Percentiles rank a stretch among this genome's conserved stretches.
phyloP scores from a whole-genome alignment of 1,284 basidiomycete genomes.

The Ceratobasidium sp. region DNA sequence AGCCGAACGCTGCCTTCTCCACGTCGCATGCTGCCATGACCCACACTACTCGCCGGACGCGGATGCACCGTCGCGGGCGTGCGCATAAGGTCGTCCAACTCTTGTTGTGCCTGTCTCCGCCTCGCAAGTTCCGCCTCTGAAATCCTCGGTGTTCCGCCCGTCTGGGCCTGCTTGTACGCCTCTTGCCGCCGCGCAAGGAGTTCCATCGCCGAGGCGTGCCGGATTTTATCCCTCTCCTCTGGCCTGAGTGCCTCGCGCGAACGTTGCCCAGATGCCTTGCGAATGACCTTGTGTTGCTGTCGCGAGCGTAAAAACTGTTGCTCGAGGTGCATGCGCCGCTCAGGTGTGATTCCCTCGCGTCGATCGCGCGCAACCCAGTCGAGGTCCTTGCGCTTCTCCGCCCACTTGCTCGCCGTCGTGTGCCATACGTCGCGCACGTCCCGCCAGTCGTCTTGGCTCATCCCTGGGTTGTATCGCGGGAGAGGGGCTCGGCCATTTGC shows the following conservation, averaged over 20 bases:
- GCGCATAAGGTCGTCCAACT: slow-evolving; percentile 33
- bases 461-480: slow-evolving; percentile 24
- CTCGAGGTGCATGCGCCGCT: slow-evolving; percentile 7
- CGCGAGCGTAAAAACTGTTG: slow-evolving; percentile 16
- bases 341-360: slow-evolving; percentile 24
- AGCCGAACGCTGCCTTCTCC: slow-evolving; percentile 8
- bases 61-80: slow-evolving; percentile 23
- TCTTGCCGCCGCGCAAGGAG: slow-evolving; percentile 17
- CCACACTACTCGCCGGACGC: slow-evolving; percentile 21
- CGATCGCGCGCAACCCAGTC: slow-evolving; percentile 34
- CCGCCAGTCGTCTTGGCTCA: slow-evolving; percentile 40
- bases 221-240: slow-evolving; percentile 22
- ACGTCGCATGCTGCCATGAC: slow-evolving; percentile 15
- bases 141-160: neutral
- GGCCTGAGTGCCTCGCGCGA: slow-evolving; percentile 17
- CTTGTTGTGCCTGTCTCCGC: slow-evolving; percentile 1
- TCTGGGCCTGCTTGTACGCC: slow-evolving; percentile 12
- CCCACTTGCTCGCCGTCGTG: slow-evolving; percentile 42
- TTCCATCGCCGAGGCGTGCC: slow-evolving; percentile 34
- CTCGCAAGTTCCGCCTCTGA: slow-evolving; percentile 30
- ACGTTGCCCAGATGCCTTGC: slow-evolving; percentile 7
- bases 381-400: slow-evolving; percentile 30
- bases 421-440: slow-evolving; percentile 43
- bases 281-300: slow-evolving; percentile 25
- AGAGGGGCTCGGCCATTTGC: slow-evolving; percentile 26